Percentiles rank a stretch among this genome's conserved stretches.
Conservation (phyloP, 2,329 filamentous ascomycete species). For the Botryosphaeria dothidea region DNA sequence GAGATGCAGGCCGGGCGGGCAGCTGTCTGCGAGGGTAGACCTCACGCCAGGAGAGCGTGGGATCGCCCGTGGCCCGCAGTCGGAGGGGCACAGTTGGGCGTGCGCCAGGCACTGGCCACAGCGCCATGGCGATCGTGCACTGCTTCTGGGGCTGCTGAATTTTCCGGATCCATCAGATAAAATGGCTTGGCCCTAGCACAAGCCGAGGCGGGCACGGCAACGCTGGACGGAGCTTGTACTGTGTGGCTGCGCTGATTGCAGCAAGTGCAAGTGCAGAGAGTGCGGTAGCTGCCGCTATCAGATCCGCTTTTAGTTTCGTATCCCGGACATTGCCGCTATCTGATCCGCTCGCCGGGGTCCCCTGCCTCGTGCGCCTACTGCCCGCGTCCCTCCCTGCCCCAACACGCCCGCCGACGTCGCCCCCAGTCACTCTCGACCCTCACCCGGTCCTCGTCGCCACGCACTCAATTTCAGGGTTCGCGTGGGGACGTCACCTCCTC, state of each 20-base stretch:
- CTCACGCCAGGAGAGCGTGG: background rate
- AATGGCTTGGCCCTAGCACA: background rate
- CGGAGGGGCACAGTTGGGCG: slow-evolving; percentile 1
- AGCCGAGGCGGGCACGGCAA: background rate
- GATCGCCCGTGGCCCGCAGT: background rate
- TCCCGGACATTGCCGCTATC: slow-evolving; percentile 17
- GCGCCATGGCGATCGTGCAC: background rate
- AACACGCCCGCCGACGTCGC: background rate
- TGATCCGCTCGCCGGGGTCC: slow-evolving; percentile 7
- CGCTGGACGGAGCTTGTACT: background rate
- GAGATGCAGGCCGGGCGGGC: background rate
- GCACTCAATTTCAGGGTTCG: background rate
- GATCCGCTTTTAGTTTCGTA: slow-evolving; percentile 14
- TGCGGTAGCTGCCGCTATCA: slow-evolving; percentile 16
- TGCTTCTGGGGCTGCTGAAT: background rate
- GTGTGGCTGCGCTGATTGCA: background rate
- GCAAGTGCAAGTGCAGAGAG: background rate
- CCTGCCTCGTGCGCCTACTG: background rate
- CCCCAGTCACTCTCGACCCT: background rate
- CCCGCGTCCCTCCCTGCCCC: background rate
- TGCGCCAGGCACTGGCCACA: background rate
- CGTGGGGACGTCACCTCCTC: slow-evolving; percentile 2
- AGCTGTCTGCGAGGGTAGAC: background rate
- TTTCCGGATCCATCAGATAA: slow-evolving; percentile 2
- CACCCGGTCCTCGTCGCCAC: background rate